A percentile compares a stretch with the other conserved stretches of the same genome.
These are phyloP conservation scores for Salmacisia buchloeana DNA, from an alignment of 1,284 basidiomycete genomes.

Conservation along the genomic window DNA sequence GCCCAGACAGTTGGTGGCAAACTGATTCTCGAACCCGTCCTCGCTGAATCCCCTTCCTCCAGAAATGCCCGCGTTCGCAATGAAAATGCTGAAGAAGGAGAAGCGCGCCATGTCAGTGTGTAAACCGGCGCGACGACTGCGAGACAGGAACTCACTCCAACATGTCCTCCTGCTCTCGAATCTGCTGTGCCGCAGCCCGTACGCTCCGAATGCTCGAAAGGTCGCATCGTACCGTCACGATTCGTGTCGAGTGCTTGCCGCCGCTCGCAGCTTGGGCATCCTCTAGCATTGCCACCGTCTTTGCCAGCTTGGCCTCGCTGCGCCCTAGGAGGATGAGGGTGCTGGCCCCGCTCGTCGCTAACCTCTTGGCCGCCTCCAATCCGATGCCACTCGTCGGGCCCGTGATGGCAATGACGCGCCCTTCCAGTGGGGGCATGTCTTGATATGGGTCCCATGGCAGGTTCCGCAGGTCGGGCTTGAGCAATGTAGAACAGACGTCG, in stretches of 20 bases:
- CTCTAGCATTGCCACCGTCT: background rate
- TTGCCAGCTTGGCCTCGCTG: background rate
- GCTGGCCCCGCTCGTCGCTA: background rate
- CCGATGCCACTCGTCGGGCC: slow-evolving; percentile 5
- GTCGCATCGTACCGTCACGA: background rate
- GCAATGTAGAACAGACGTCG: background rate
- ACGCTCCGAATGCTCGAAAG: slow-evolving; percentile 2
- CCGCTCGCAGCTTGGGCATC: background rate
- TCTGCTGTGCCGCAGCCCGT: background rate
- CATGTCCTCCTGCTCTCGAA: background rate
- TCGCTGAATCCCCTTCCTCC: slow-evolving; percentile 17
- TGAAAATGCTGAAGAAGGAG: background rate
- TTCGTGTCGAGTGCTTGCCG: background rate
- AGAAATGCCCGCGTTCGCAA: background rate
- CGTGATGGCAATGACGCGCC: slow-evolving; percentile 1
- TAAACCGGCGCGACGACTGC: background rate
- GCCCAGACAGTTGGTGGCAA: slow-evolving; percentile 38
- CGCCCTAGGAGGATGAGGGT: slow-evolving; percentile 3
- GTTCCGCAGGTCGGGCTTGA: background rate
- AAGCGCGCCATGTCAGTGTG: background rate
- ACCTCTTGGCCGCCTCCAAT: background rate
- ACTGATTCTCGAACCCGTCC: slow-evolving; percentile 36
- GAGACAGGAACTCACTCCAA: background rate
- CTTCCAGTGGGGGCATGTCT: background rate
- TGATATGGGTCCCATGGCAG: background rate